Base-by-base conservation (phyloP, 2,329 filamentous ascomycete species). In the Calonectria pseudoreteaudii region DNA sequence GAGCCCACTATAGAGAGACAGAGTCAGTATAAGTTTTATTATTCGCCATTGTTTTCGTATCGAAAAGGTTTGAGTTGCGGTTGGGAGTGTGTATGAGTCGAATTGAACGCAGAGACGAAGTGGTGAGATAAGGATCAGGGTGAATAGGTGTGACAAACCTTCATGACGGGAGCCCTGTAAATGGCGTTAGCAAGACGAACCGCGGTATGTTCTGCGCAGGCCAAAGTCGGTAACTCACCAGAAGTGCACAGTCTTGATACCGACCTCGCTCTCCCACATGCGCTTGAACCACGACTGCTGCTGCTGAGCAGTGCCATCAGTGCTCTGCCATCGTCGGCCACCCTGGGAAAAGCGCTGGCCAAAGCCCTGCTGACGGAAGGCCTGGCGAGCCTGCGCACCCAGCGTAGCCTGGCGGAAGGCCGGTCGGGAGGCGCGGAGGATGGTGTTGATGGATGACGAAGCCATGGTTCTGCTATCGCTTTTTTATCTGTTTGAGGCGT, bases 181-280 rank as follows among this genome's bases (percentile, higher is more conserved):
- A 75, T 62, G 53, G 14, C 49, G 74, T 82, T 80, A 81, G 80
- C 72, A 76, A 66, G 62, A 11, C 14, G 68, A 28, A 38, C 18
- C 41, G 34, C 53, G 11, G 41, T 20, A 30, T 34, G 23, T 30
- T 23, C 20, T 23, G 34, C 20, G 44, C 9, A 9, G 44, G 14
- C 13, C 56, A 7, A 20, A 50, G 31, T 11, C 18, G n/a, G 30
- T n/a, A 36, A 62, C 79, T 77, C 41, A 96, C 96, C 97, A 99
- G 88, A 99, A 99, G 87, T 99, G 97, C 81, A 99, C 97, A 75
- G 97, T 99, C 93, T 95, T 95, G 80, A 96, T 80, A 66, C 94
- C 94, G 77, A 96, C 86, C 76, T 94, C 94, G 85, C 93, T 95
- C 85, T 95, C 92, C 93, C 93, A 95, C 89, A 97, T 91, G 86